Conservation (phyloP, 352 stramenopile genomes). For the Pythium coloratum region DNA sequence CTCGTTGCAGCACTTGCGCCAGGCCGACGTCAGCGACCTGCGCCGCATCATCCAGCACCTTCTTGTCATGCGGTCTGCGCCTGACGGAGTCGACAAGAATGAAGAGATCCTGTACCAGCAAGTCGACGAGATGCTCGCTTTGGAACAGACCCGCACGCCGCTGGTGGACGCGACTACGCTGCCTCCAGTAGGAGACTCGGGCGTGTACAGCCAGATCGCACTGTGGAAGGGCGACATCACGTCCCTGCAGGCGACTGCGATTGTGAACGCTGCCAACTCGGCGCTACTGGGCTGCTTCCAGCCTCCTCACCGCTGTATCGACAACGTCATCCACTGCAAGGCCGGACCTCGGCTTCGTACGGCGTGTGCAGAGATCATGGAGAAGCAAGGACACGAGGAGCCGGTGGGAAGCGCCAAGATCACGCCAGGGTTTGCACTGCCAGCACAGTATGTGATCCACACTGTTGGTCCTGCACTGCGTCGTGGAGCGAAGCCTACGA, state of each 20-base stretch:
- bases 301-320: slow-evolving; percentile 66
- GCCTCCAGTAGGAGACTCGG: neutral
- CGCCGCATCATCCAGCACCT: slow-evolving; percentile 56
- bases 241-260: slow-evolving; percentile 51
- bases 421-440: slow-evolving; percentile 52
- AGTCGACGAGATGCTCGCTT: slow-evolving; percentile 25
- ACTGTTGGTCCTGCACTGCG: slow-evolving; percentile 59
- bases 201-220: slow-evolving; percentile 31
- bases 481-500: slow-evolving; percentile 28
- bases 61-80: slow-evolving; percentile 40
- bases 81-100: slow-evolving; percentile 29
- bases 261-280: slow-evolving; percentile 71
- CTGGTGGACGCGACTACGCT: slow-evolving; percentile 10
- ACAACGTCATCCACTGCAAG: slow-evolving; percentile 74
- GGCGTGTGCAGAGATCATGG: slow-evolving; percentile 54
- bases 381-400: slow-evolving; percentile 37
- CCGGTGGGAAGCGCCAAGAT: slow-evolving; percentile 51
- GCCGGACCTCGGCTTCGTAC: slow-evolving; percentile 54
- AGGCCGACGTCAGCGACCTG: slow-evolving; percentile 39
- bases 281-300: slow-evolving; percentile 70
- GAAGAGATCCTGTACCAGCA: slow-evolving; percentile 45
- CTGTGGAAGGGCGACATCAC: slow-evolving; percentile 77
- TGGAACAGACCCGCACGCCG: slow-evolving; percentile 8
- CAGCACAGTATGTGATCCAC: slow-evolving; percentile 55
- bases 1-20: slow-evolving; percentile 38